Evolutionary conservation across 108 stramenopile genomes (phyloP), one percentile per base, ranked within the genome.

Genomic region (Heterococcus sp.): DNA sequence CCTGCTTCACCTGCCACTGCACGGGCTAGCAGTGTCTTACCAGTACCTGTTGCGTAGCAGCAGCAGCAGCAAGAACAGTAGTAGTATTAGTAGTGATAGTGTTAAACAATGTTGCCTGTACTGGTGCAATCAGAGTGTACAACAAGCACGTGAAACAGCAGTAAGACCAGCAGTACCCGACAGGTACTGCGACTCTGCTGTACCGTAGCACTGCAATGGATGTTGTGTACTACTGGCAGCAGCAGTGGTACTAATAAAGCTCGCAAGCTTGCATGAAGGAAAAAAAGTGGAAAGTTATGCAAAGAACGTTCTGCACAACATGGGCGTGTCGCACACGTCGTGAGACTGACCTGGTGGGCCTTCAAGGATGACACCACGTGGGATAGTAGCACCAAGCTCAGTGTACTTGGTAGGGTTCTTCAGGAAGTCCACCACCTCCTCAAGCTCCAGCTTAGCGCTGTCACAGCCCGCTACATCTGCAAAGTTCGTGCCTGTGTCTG

Each of bases 401-500:
- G 89, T 89, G 86, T 84, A 89, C 68, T 80, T 86, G 66, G 91
- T 89, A 3, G 97, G 95, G 75, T 96, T 92, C 90, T 95, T 94
- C 31, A 98, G 85, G 81, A 95, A 98, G 88, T 96, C 95, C n/a
- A 98, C 97, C 69, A 98, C 92, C 83, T 98, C 97, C 35, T 92
- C 85, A 37, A 98, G 95, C 78, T 98, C 95, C 28, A 93, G 68
- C 88, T 98, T 98, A 75, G 95, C 95, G 5, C 90, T 90, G 69
- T 98, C 95, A 76, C 94, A 95, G 58, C 97, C 97, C 3, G 95
- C 95, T n/a, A 98, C 95, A 75, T 91, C 95, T 38, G 92, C 92
- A 87, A 98, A 98, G 66, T 91, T 95, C 11, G 84, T 83, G 30
- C 85, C 83, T 21, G 85, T 86, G 78, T 86, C 75, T 2, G 85